Evolutionary conservation across 2,329 filamentous ascomycete species (phyloP).

Genomic region (Xylaria sp.): DNA sequence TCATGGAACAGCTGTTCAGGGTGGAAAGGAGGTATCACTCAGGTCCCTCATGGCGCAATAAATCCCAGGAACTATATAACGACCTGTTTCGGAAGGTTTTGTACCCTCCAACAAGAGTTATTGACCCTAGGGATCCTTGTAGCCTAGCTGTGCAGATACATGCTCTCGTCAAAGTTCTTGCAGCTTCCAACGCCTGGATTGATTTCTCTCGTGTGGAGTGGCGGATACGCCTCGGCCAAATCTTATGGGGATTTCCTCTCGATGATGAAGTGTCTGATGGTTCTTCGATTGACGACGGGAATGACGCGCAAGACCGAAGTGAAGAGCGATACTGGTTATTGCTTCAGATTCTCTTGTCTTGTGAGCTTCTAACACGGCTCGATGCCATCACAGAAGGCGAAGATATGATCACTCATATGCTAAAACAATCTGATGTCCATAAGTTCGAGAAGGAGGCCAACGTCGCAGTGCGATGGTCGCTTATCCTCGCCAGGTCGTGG

Average conservation of each 20-base stretch:
- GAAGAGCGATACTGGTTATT: slow-evolving; percentile 75
- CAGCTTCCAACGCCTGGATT: slow-evolving; percentile 74
- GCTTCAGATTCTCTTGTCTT: slow-evolving; percentile 71
- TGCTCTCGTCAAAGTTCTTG: slow-evolving; percentile 72
- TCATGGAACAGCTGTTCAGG: slow-evolving; percentile 68
- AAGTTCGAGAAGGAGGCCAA: slow-evolving; percentile 71
- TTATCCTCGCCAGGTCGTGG: slow-evolving; percentile 72
- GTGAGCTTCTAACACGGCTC: slow-evolving; percentile 71
- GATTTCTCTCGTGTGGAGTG: slow-evolving; percentile 80
- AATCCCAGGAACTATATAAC: slow-evolving; percentile 68
- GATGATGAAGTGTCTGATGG: slow-evolving; percentile 65
- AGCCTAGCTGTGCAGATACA: slow-evolving; percentile 76
- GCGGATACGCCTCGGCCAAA: slow-evolving; percentile 77
- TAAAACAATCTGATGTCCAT: slow-evolving; percentile 66
- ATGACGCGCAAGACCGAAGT: slow-evolving; percentile 61
- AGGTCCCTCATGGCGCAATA: slow-evolving; percentile 60
- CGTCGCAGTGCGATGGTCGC: slow-evolving; percentile 72
- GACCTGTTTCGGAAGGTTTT: slow-evolving; percentile 70
- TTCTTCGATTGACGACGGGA: slow-evolving; percentile 61
- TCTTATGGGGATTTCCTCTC: slow-evolving; percentile 70
- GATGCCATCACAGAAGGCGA: slow-evolving; percentile 71
- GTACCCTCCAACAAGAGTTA: slow-evolving; percentile 64
- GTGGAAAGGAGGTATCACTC: slow-evolving; percentile 66
- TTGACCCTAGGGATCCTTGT: slow-evolving; percentile 67
- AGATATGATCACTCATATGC: slow-evolving; percentile 62